phyloP scores from a whole-genome alignment of 1,284 basidiomycete species.

The Leccinum solheimii region DNA sequence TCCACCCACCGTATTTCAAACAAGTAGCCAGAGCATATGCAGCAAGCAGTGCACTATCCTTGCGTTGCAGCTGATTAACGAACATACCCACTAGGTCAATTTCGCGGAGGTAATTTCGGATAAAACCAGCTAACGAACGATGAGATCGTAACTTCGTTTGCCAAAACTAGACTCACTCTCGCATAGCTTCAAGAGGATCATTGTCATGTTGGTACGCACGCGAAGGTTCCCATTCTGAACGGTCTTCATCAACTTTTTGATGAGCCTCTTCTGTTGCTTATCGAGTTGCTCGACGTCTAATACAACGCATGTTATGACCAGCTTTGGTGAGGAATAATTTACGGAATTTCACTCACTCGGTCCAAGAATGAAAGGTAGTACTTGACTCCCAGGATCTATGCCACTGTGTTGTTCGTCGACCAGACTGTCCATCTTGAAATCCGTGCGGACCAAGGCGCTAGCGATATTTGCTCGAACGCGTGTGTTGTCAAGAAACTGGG shows the following conservation, averaged over 20 bases:
- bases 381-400: background rate
- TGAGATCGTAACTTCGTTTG: background rate
- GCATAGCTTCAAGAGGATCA: slow-evolving; percentile 21
- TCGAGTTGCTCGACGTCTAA: slow-evolving; percentile 10
- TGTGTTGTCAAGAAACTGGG: background rate
- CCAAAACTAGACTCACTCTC: slow-evolving; percentile 7
- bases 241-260: slow-evolving; percentile 11
- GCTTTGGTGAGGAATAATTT: background rate
- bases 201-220: slow-evolving; percentile 22
- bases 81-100: slow-evolving; percentile 5
- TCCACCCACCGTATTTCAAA: slow-evolving; percentile 16
- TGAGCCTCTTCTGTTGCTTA: slow-evolving; percentile 3
- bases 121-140: background rate
- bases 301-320: background rate
- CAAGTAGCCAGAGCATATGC: slow-evolving; percentile 20
- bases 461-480: background rate
- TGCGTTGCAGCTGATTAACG: slow-evolving; percentile 15
- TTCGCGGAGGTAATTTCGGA: slow-evolving; percentile 7
- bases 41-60: slow-evolving; percentile 9
- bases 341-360: background rate
- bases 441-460: background rate
- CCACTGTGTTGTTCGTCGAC: background rate
- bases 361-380: background rate
- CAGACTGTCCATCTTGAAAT: background rate
- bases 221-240: background rate